Evolutionary conservation across 2,329 filamentous ascomycete species (phyloP).

Genomic region (Hypoxylon rubiginosum): DNA sequence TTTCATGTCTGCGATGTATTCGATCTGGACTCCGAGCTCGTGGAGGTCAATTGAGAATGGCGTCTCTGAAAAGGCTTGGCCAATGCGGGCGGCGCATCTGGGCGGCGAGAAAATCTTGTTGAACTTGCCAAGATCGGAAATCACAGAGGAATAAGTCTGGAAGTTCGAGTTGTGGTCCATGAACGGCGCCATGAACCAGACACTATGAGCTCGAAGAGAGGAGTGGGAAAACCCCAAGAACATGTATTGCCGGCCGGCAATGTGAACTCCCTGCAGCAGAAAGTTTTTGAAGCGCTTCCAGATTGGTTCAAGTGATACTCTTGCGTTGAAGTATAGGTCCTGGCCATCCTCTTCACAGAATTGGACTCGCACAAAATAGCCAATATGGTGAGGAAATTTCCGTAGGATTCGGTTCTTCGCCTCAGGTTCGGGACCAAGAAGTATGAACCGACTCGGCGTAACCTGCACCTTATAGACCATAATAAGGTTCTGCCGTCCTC

Average conservation of each 20-base stretch:
- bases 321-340: conserved; percentile 70
- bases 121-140: conserved; percentile 66
- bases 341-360: conserved; percentile 82
- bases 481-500: conserved; percentile 58
- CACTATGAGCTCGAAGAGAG: conserved; percentile 77
- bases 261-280: conserved; percentile 69
- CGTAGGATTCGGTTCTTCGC: conserved; percentile 78
- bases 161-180: conserved; percentile 50
- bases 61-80: conserved; percentile 81
- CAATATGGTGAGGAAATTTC: conserved; percentile 70
- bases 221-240: conserved; percentile 87
- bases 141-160: conserved; percentile 59
- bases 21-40: conserved; percentile 53
- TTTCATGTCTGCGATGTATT: conserved; percentile 65
- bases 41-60: conserved; percentile 69
- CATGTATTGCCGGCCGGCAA: conserved; percentile 72
- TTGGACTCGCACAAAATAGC: conserved; percentile 77
- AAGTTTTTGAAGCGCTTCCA: conserved; percentile 72
- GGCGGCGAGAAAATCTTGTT: conserved; percentile 65
- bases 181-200: conserved; percentile 72
- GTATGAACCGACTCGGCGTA: conserved; percentile 69
- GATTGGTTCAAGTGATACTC: conserved; percentile 63
- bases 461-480: conserved; percentile 69
- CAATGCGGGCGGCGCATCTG: conserved; percentile 70
- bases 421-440: conserved; percentile 74